Evolutionary conservation across 176 grass and related monocot species (phyloP), one percentile per base, ranked within the genome.

Genomic region (Aegilops sharonensis): DNA sequence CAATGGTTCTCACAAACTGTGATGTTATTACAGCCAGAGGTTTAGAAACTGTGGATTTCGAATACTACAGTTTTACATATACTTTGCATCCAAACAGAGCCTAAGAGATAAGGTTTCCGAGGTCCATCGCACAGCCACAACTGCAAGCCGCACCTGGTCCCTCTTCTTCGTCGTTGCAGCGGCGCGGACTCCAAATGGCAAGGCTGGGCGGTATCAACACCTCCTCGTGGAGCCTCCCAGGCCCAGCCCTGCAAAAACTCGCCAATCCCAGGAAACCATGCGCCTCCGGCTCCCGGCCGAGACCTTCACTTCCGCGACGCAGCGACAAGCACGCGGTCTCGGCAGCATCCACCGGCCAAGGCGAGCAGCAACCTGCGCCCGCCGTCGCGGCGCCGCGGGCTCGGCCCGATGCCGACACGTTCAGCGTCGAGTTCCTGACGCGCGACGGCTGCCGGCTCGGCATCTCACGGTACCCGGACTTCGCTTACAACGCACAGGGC

Each of bases 391-490:
- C 32, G 36, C 17, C 31, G n/a, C 32, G 50, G 64, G 69, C 50
- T 45, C 50, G 10, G 12, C 23, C 37, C 21, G 82, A 21, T 5
- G 48, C 61, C 35, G 78, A 6, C 30, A 24, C 36, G 35, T 81
- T 86, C 11, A 74, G 21, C 47, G 42, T 98, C 35, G 77, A 94
- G 85, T 94, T 98, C 83, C 67, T 75, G 56, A 94, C 96, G 20
- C 82, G 83, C 18, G 92, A 89, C 79, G 91, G 90, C 3, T 95
- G 96, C 92, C 88, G 91, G 45, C 85, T 95, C 27, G 93, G 96
- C 29, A 98, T 98, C 81, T 92, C 86, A 61, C 75, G 88, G 90
- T 98, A 98, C 72, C 96, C 92, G 21, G 92, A 94, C 68, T 95
- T 98, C 75, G 90, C 80, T 64, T 98, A 98, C 90, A 77, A 94